phyloP scores from a whole-genome alignment of 805 yeast species.

The Saturnispora mendoncae region DNA sequence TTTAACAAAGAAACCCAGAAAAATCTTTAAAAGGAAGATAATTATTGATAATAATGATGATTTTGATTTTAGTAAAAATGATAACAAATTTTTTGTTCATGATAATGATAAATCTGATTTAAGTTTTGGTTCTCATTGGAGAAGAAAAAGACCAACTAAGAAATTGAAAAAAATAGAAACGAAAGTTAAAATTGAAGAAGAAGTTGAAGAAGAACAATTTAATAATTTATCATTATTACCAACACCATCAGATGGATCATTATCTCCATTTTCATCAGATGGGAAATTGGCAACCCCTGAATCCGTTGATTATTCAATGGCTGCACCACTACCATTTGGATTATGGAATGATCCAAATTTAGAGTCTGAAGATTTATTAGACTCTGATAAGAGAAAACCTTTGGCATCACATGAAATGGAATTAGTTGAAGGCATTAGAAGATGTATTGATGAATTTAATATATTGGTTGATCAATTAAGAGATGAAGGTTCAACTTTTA shows the following conservation, averaged over 20 bases:
- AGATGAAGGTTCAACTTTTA: slow-evolving; percentile 24
- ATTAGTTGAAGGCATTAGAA: slow-evolving; percentile 3
- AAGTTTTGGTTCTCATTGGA: not conserved
- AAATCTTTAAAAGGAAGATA: not conserved
- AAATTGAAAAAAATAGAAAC: not conserved
- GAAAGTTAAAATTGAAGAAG: not conserved
- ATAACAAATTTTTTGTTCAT: not conserved
- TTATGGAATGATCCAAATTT: not conserved
- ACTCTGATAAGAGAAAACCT: not conserved
- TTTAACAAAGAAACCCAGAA: not conserved
- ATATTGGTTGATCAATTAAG: slow-evolving; percentile 29
- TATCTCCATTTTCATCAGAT: too few species aligned
- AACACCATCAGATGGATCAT: too few species aligned
- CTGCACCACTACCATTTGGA: not conserved
- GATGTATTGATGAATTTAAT: slow-evolving; percentile 37
- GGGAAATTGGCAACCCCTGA: not conserved
- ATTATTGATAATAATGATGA: not conserved
- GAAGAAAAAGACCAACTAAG: not conserved
- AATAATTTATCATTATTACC: too few species aligned
- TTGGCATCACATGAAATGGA: slow-evolving; percentile 1
- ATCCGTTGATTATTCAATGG: not conserved
- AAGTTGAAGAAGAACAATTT: not conserved
- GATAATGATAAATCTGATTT: not conserved
- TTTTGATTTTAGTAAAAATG: not conserved
- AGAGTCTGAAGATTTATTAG: not conserved